Evolutionary conservation across 768 basidiomycete genomes (phyloP).

Genomic region (Lactarius evosmus): DNA sequence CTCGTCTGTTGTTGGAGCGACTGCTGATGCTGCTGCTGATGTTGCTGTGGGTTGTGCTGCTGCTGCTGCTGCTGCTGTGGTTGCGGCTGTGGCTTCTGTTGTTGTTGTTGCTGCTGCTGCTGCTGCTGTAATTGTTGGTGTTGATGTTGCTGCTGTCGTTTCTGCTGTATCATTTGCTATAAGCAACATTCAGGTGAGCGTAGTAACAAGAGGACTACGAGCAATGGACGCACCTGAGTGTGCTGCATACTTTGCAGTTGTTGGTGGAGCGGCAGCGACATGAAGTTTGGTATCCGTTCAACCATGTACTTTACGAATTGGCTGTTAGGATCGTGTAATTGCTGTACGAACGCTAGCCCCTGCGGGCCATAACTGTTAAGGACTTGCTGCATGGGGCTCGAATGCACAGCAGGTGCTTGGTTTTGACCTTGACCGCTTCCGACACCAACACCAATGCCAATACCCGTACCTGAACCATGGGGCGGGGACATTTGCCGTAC

Average conservation of each 20-base stretch:
- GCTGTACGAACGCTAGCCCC: constrained; percentile 23
- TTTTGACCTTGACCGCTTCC: constrained; percentile 3
- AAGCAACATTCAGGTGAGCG: constrained; percentile 3
- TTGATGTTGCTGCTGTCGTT: constrained; percentile 27
- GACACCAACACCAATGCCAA: not conserved
- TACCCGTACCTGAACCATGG: constrained; percentile 13
- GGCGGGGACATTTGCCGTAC: constrained; percentile 24
- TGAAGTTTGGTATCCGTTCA: constrained; percentile 24
- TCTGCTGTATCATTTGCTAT: constrained; percentile 21
- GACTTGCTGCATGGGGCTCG: constrained; percentile 15
- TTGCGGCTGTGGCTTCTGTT: constrained; percentile 35
- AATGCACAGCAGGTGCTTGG: constrained; percentile 9
- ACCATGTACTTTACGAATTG: constrained; percentile 26
- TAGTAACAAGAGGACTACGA: not conserved
- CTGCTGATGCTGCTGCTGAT: constrained; percentile 37
- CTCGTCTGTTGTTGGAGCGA: constrained; percentile 30
- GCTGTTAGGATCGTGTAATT: constrained; percentile 28
- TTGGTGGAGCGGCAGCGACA: constrained; percentile 22
- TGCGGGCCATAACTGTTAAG: constrained; percentile 12
- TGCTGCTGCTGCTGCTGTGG: constrained; percentile 31
- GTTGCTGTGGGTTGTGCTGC: constrained; percentile 32
- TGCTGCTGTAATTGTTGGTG: constrained; percentile 25
- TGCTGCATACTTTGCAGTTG: constrained; percentile 26
- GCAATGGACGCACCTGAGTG: constrained; percentile 21
- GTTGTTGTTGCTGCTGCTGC: constrained; percentile 26